Percentiles rank a stretch among this genome's conserved stretches.
Evolutionary conservation across 345 rosid genomes (phyloP).

Genomic region (Euphorbia pulcherrima): DNA sequence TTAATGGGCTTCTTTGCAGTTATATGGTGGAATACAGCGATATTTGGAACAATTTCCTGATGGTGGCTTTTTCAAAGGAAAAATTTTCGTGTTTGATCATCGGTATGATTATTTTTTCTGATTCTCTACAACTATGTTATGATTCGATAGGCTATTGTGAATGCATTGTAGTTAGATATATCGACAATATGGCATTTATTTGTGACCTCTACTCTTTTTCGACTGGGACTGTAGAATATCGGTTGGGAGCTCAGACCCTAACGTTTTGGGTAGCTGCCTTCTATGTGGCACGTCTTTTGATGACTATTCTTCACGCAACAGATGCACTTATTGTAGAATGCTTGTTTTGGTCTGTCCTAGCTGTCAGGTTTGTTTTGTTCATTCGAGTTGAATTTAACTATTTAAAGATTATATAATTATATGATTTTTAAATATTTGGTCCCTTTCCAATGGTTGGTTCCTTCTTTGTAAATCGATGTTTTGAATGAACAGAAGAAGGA

Average conservation of each 20-base stretch:
- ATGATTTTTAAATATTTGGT: neutral
- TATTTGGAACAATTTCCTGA: slow-evolving; percentile 87
- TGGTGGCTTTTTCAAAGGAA: slow-evolving; percentile 91
- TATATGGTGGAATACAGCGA: slow-evolving; percentile 90
- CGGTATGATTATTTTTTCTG: slow-evolving; percentile 43
- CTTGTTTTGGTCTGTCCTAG: slow-evolving; percentile 81
- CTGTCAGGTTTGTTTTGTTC: slow-evolving; percentile 49
- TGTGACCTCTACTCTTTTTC: neutral
- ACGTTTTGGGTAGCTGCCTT: slow-evolving; percentile 65
- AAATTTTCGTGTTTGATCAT: slow-evolving; percentile 93
- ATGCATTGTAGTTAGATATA: neutral
- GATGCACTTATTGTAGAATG: slow-evolving; percentile 77
- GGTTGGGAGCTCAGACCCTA: slow-evolving; percentile 69
- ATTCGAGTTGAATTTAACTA: neutral
- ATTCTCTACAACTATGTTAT: neutral
- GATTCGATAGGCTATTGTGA: neutral
- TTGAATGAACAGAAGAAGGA: slow-evolving; percentile 48
- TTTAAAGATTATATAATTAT: neutral
- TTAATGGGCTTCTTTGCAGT: slow-evolving; percentile 43
- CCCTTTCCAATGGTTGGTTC: slow-evolving; percentile 1
- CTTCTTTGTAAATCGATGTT: slow-evolving; percentile 18
- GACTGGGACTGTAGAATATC: slow-evolving; percentile 54
- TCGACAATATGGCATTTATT: neutral
- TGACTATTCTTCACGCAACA: slow-evolving; percentile 78
- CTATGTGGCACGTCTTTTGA: slow-evolving; percentile 64